A percentile compares a stretch with the other conserved stretches of the same genome.
These are phyloP conservation scores for Globisporangium paroecandrum DNA, from an alignment of 352 stramenopile species.

Conservation along the genomic window DNA sequence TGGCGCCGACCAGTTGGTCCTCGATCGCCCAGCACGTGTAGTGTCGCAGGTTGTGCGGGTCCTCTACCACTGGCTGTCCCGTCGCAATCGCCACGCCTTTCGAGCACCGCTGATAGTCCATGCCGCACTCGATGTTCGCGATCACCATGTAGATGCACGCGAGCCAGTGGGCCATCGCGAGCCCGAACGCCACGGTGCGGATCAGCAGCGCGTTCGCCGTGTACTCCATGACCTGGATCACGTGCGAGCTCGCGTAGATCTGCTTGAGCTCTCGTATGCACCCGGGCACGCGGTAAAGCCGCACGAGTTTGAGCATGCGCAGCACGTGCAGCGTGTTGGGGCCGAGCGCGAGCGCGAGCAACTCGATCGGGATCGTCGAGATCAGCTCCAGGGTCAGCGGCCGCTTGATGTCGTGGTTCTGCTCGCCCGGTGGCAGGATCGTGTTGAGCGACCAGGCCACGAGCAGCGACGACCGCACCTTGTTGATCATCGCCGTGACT, in stretches of 20 bases:
- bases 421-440: slow-evolving; percentile 33
- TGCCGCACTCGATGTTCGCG: slow-evolving; percentile 62
- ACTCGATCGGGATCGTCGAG: slow-evolving; percentile 49
- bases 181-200: slow-evolving; percentile 39
- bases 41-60: neutral
- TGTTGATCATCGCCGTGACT: slow-evolving; percentile 19
- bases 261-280: slow-evolving; percentile 51
- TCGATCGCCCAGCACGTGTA: slow-evolving; percentile 74
- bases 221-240: slow-evolving; percentile 56
- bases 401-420: slow-evolving; percentile 29
- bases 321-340: slow-evolving; percentile 58
- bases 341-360: slow-evolving; percentile 36
- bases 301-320: slow-evolving; percentile 47
- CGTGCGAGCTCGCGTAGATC: slow-evolving; percentile 30
- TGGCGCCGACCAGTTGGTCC: slow-evolving; percentile 51
- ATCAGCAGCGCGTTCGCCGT: slow-evolving; percentile 54
- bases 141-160: slow-evolving; percentile 67
- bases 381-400: slow-evolving; percentile 43
- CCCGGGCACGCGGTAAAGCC: slow-evolving; percentile 43
- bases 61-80: neutral
- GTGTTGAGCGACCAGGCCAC: slow-evolving; percentile 67
- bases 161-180: slow-evolving; percentile 52
- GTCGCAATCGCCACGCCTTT: slow-evolving; percentile 25
- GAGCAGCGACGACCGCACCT: slow-evolving; percentile 31
- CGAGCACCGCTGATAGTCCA: slow-evolving; percentile 47